Evolutionary conservation across 169 alveolate species (phyloP), one percentile per base, ranked within the genome.

Genomic region (Cryptosporidium sp.): DNA sequence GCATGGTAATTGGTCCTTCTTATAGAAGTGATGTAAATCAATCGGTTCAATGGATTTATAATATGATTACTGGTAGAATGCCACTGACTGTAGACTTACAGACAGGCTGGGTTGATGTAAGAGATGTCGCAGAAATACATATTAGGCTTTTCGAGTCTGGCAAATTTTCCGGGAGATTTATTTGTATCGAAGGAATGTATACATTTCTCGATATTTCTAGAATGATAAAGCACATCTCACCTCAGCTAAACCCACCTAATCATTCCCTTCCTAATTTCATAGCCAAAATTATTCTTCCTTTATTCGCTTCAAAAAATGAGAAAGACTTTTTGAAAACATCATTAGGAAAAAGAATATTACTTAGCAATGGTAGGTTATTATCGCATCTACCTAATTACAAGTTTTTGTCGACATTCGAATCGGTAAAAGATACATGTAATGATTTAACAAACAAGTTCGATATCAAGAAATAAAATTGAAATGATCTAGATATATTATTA

Each of bases 61-160:
- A 80, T 39, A 80, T 80, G 89, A 80, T 80, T 29, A 62, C 89
- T 31, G 89, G 89, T 60, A 65, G 29, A 48, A 80, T 80, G 60
- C 89, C 67, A 37, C 14, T 65, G 21, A 16, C 75, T 9, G 65
- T 80, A 18, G 89, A 80, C 21, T 31, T 80, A 26, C 89, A 80
- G 53, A 18, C 89, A 0, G 89, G 89, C 8, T 80, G 89, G 89
- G 75, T 80, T 37, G 89, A 80, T 62, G 89, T 80, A 23, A 61
- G 89, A 39, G 89, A 80, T 65, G 89, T 80, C 9, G 89, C 89
- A 45, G 89, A 80, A 51, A 62, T 80, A 37, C 89, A 80, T 75
- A 80, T 80, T 39, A 35, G 89, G 21, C 68, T 80, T 44, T 42
- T 80, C 26, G 89, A 80, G 65, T 42, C 89, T n/a, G 68, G 60